Conservation (phyloP, 2,329 filamentous ascomycete species). For the Didymella pinodella region DNA sequence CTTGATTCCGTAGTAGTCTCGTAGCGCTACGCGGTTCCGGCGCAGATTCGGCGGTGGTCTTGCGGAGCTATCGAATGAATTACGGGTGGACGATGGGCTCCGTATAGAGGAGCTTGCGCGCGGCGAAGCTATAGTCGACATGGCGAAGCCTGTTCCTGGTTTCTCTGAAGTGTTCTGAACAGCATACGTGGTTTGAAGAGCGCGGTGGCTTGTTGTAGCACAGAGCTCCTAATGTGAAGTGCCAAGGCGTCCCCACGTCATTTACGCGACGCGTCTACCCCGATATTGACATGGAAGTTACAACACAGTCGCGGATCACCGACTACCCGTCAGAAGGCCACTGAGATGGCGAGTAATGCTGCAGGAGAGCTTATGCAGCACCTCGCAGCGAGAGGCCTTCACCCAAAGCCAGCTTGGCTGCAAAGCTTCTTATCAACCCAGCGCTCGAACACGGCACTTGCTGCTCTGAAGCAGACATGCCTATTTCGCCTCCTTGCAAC, state of each 20-base stretch:
- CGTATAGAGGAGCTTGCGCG: slow-evolving; percentile 66
- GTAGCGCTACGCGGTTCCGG: slow-evolving; percentile 83
- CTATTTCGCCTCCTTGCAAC: slow-evolving; percentile 80
- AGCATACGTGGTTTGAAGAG: neutral
- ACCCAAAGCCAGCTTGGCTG: slow-evolving; percentile 69
- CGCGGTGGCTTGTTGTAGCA: slow-evolving; percentile 10
- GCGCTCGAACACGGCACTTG: slow-evolving; percentile 66
- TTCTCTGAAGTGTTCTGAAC: neutral
- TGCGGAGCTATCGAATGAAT: slow-evolving; percentile 65
- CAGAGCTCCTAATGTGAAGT: slow-evolving; percentile 19
- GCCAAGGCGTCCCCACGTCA: slow-evolving; percentile 34
- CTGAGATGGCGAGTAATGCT: slow-evolving; percentile 40
- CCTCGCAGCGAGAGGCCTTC: slow-evolving; percentile 63
- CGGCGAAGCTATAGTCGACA: slow-evolving; percentile 68
- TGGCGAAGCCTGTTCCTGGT: slow-evolving; percentile 36
- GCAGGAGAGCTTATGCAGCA: slow-evolving; percentile 59
- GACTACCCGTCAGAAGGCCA: slow-evolving; percentile 10
- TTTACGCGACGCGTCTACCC: slow-evolving; percentile 35
- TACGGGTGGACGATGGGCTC: slow-evolving; percentile 78
- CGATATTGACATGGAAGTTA: neutral
- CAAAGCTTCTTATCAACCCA: slow-evolving; percentile 66
- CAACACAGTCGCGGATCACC: neutral
- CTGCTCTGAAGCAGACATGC: slow-evolving; percentile 78
- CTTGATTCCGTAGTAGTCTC: slow-evolving; percentile 93
- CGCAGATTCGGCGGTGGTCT: slow-evolving; percentile 55